Evolutionary conservation across 305 asterid genomes (phyloP), one percentile per base, ranked within the genome.

Genomic region (Fraxinus platypoda): DNA sequence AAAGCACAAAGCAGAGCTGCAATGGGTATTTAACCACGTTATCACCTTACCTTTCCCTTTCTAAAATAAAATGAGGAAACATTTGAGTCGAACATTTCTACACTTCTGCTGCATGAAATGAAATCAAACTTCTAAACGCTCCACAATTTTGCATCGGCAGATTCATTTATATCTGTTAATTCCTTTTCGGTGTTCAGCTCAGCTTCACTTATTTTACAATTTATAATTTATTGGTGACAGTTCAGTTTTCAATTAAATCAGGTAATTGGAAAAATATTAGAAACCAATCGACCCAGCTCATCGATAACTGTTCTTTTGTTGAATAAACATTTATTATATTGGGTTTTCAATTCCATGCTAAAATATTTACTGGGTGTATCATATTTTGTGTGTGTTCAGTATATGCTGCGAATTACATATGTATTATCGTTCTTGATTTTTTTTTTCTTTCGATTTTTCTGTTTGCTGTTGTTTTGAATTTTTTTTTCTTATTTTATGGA

Each of bases 11-110:
- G 86, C 81, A 79, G 77, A 80, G 82, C 59, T 74, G 89, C 82
- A 83, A 83, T 88, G 91, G 88, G 87, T 70, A 87, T 80, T 90
- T 78, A 8, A 87, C 90, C 93, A 90, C 95, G 94, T 90, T 91
- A 87, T 86, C 80, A 81, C 34, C 81, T 78, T 26, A 72, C 76
- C 90, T 81, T 87, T 88, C 90, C 91, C 86, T 87, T 92, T 88
- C 89, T 85, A 84, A 87, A 80, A 86, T 87, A 84, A 87, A 87
- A 87, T 81, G 87, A 84, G 84, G 88, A 86, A 87, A 87, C 87
- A 89, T 86, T 89, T 87, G 88, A 89, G 87, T 87, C 90, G 85
- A 89, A 87, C 88, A 74, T 90, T 75, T 83, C 84, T 81, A 80
- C 30, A 75, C 68, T 59, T 73, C 81, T 34, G 41, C 66, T 76